Evolutionary conservation across 768 basidiomycete genomes (phyloP).

Genomic region (Fomitopsis serialis): DNA sequence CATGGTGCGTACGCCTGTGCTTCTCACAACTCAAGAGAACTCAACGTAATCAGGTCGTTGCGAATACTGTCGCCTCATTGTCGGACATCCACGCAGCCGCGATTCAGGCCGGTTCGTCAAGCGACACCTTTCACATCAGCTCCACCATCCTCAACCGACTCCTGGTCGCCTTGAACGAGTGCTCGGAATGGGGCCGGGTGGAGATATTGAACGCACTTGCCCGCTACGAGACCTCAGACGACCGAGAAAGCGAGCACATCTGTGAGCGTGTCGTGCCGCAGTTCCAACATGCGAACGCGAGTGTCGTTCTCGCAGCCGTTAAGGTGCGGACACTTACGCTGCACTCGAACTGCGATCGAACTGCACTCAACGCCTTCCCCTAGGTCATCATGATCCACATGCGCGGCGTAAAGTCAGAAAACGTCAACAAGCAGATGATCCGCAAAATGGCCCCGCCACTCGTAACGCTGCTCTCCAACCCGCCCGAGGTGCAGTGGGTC

Average conservation of each 20-base stretch:
- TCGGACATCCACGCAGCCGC: slow-evolving; percentile 85
- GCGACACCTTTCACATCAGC: slow-evolving; percentile 80
- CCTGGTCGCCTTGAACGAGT: slow-evolving; percentile 93
- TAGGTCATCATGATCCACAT: slow-evolving; percentile 98
- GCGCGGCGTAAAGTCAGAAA: slow-evolving; percentile 73
- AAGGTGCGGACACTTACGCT: slow-evolving; percentile 49
- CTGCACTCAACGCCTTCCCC: not conserved
- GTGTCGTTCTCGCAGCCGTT: slow-evolving; percentile 94
- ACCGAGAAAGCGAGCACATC: slow-evolving; percentile 96
- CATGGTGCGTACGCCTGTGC: slow-evolving; percentile 61
- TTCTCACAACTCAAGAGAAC: not conserved
- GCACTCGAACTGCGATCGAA: not conserved
- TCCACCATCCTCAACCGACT: slow-evolving; percentile 79
- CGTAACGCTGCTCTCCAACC: slow-evolving; percentile 92
- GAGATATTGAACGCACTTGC: slow-evolving; percentile 85
- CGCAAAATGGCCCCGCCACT: slow-evolving; percentile 97
- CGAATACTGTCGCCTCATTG: slow-evolving; percentile 91
- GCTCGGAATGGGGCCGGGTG: slow-evolving; percentile 98
- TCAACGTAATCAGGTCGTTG: slow-evolving; percentile 71
- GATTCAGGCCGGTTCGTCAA: slow-evolving; percentile 50
- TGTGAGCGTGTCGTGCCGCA: slow-evolving; percentile 98
- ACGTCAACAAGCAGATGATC: slow-evolving; percentile 77
- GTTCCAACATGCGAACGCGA: slow-evolving; percentile 95
- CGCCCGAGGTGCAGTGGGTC: slow-evolving; percentile 98
- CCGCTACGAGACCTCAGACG: slow-evolving; percentile 78